A percentile compares a stretch with the other conserved stretches of the same genome.
phyloP scores from a whole-genome alignment of 1,284 basidiomycete genomes.

The Cutaneotrichosporon cutaneum region DNA sequence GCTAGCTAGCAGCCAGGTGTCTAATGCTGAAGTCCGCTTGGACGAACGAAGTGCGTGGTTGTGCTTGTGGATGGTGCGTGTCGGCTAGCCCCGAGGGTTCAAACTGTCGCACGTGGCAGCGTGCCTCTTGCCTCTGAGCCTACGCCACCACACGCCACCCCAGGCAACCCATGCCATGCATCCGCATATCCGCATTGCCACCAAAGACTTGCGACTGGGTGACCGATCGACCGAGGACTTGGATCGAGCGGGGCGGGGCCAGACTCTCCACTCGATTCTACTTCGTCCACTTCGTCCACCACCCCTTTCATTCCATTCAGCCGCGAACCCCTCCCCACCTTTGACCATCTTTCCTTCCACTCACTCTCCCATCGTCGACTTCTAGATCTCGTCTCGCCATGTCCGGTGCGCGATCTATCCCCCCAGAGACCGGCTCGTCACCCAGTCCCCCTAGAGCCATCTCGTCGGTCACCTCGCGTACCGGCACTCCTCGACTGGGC shows the following conservation, averaged over 20 bases:
- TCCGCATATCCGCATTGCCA: too few relatives aligned
- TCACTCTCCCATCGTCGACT: neutral
- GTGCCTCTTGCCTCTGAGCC: neutral
- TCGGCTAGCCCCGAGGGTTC: neutral
- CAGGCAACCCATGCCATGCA: too few relatives aligned
- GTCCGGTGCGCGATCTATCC: neutral
- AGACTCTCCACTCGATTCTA: neutral
- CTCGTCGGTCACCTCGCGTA: constrained; percentile 6
- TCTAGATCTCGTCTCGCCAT: neutral
- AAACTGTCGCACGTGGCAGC: neutral
- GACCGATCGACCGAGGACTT: neutral
- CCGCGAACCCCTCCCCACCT: neutral
- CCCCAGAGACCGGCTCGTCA: neutral
- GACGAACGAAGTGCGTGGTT: too few relatives aligned
- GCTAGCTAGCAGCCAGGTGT: too few relatives aligned
- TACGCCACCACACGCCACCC: too few relatives aligned
- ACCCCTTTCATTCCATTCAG: neutral
- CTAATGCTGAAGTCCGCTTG: too few relatives aligned
- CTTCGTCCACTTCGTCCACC: neutral
- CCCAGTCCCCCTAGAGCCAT: neutral
- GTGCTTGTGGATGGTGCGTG: neutral
- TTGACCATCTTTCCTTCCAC: neutral
- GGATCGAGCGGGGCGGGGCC: too few relatives aligned
- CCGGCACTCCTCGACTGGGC: constrained; percentile 17
- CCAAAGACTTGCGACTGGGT: too few relatives aligned